These are phyloP conservation scores for Prunus mume DNA, from an alignment of 306 rosid genomes.

Conservation along the genomic window DNA sequence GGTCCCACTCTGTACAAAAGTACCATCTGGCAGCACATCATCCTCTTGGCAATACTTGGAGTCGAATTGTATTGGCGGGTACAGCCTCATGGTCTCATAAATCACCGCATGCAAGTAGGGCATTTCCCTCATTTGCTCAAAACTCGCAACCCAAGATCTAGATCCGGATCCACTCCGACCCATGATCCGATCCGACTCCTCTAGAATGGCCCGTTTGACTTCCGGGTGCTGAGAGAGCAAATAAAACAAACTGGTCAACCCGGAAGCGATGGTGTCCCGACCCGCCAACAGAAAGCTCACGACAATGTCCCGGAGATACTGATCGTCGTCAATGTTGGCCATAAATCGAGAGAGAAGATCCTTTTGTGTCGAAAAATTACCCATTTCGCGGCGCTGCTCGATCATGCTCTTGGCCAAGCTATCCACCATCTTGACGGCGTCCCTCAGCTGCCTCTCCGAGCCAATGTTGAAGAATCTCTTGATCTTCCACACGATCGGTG, in stretches of 20 bases:
- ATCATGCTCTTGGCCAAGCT: conserved; percentile 42
- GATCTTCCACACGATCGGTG: conserved; percentile 58
- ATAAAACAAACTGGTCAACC: conserved; percentile 59
- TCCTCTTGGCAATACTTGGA: conserved; percentile 68
- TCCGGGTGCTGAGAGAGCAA: conserved; percentile 46
- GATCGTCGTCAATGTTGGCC: conserved; percentile 53
- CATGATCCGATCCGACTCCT: conserved; percentile 51
- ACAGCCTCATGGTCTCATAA: conserved; percentile 76
- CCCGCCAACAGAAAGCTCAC: conserved; percentile 83
- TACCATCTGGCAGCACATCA: conserved; percentile 84
- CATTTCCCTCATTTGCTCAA: conserved; percentile 50
- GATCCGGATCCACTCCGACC: conserved; percentile 17
- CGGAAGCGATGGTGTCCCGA: conserved; percentile 74
- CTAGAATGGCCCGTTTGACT: conserved; percentile 41
- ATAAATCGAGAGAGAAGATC: conserved; percentile 83
- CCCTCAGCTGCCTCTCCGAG: conserved; percentile 56
- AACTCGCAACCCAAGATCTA: conserved; percentile 16
- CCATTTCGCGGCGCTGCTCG: conserved; percentile 32
- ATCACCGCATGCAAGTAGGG: conserved; percentile 68
- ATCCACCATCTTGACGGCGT: conserved; percentile 44
- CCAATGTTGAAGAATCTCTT: conserved; percentile 55
- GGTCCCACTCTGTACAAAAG: conserved; percentile 58
- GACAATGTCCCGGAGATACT: conserved; percentile 67
- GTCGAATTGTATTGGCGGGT: conserved; percentile 85
- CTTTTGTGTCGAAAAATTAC: conserved; percentile 7